Conservation (phyloP, 2,329 filamentous ascomycete genomes). For the Hawksworthiomyces lignivorus region DNA sequence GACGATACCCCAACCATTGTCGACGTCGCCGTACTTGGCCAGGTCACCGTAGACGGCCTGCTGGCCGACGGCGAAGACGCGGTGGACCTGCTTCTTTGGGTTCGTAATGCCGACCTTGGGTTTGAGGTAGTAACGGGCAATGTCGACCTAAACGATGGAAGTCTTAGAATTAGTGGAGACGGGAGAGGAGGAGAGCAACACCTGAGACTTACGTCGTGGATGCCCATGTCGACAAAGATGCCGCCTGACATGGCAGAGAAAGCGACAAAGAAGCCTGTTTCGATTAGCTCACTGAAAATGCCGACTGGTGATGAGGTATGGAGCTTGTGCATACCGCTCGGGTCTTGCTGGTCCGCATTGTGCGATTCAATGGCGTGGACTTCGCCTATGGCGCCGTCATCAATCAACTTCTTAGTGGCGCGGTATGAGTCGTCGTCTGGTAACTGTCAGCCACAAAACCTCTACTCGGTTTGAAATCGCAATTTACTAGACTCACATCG, state of each 20-base stretch:
- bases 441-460: not conserved
- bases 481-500: not conserved
- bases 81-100: constrained; percentile 24
- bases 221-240: constrained; percentile 8
- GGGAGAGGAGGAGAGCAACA: no score
- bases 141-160: constrained; percentile 4
- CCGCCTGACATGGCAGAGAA: constrained; percentile 8
- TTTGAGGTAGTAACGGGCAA: constrained; percentile 9
- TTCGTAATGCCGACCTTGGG: constrained; percentile 16
- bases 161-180: no score
- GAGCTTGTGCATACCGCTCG: not conserved
- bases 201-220: constrained; percentile 3
- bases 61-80: constrained; percentile 23
- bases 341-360: constrained; percentile 7
- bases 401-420: constrained; percentile 1
- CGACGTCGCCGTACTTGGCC: constrained; percentile 19
- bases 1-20: constrained; percentile 27
- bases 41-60: constrained; percentile 25
- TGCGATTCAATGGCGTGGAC: constrained; percentile 8
- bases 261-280: constrained; percentile 5
- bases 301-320: no score
- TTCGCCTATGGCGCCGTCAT: constrained; percentile 4
- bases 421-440: constrained; percentile 5
- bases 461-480: no score
- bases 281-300: no score